Percentiles rank a stretch among this genome's conserved stretches.
Evolutionary conservation across 805 yeast species (phyloP).

Genomic region (Saturnispora quitensis): DNA sequence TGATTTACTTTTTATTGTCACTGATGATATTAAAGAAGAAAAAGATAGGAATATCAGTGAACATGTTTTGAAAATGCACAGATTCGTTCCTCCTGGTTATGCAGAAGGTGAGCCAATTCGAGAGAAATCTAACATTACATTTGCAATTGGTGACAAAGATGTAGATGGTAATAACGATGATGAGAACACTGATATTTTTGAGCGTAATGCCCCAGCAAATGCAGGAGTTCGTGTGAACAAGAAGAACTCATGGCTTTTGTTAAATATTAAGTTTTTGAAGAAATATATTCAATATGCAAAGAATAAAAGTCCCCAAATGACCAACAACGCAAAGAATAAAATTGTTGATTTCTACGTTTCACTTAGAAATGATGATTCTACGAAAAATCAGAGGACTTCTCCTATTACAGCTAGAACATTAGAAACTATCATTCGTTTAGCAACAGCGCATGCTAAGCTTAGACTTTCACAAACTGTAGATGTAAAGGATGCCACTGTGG

Average conservation of each 20-base stretch:
- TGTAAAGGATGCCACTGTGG: conserved; percentile 71
- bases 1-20: conserved; percentile 88
- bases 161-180: conserved; percentile 31
- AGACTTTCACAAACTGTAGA: conserved; percentile 71
- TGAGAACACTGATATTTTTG: conserved; percentile 60
- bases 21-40: conserved; percentile 83
- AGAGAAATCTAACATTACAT: conserved; percentile 58
- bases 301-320: conserved; percentile 74
- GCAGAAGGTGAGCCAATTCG: conserved; percentile 91
- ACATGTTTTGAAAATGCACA: conserved; percentile 90
- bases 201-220: conserved; percentile 76
- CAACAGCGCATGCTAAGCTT: conserved; percentile 97
- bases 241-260: conserved; percentile 39
- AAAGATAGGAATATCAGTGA: conserved; percentile 85
- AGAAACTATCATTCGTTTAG: conserved; percentile 87
- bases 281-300: conserved; percentile 93
- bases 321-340: conserved; percentile 66
- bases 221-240: conserved; percentile 11
- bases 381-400: conserved; percentile 63
- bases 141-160: conserved; percentile 72
- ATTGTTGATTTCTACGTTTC: conserved; percentile 75
- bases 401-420: conserved; percentile 98
- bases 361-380: conserved; percentile 64
- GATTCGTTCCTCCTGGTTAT: conserved; percentile 79
- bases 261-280: conserved; percentile 72